Evolutionary conservation across 2,329 filamentous ascomycete species (phyloP), one percentile per base, ranked within the genome.

Genomic region (Colletotrichum phormii): DNA sequence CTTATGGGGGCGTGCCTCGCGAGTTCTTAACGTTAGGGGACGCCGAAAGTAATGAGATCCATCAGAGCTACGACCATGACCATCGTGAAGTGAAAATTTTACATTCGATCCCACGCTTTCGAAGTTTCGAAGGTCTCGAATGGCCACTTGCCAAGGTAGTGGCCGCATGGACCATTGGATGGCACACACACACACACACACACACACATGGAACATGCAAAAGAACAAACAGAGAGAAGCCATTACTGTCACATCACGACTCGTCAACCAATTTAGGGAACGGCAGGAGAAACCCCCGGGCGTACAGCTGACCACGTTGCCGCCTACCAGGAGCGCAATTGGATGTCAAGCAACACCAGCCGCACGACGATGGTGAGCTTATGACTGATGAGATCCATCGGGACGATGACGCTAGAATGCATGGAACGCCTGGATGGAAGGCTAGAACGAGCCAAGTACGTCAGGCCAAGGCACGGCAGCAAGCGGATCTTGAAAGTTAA

Each of bases 21-120:
- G 68, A 74, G 66, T 42, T 67, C 69, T 70, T 74, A 33, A 75
- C 74, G 65, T 75, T 65, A 72, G 74, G 71, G 74, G 74, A 75
- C 74, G 35, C 37, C 66, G 67, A 35, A 35, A 24, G 70, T 72
- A 69, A 64, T 64, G 54, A 70, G 70, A 72, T 72, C 70, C 70
- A 72, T 72, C 66, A 55, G 60, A 64, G 60, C 54, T 72, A 46
- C 70, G 53, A 64, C 60, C 35, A 64, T 61, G 24, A 49, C 66
- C 70, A 72, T 70, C 33, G 54, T 70, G 66, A 72, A 46, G 54
- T 70, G 70, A 72, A 72, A 72, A 72, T 72, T 72, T 72, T 64
- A 35, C 58, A 13, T 26, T 26, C 35, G 54, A 46, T 54, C 31
- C 31, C 61, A 54, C 49, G 61, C 51, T 11, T 54, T 33, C 29